Percentiles rank a stretch among this genome's conserved stretches.
Evolutionary conservation across 2,329 filamentous ascomycete species (phyloP).

Genomic region (Alternaria triticina): DNA sequence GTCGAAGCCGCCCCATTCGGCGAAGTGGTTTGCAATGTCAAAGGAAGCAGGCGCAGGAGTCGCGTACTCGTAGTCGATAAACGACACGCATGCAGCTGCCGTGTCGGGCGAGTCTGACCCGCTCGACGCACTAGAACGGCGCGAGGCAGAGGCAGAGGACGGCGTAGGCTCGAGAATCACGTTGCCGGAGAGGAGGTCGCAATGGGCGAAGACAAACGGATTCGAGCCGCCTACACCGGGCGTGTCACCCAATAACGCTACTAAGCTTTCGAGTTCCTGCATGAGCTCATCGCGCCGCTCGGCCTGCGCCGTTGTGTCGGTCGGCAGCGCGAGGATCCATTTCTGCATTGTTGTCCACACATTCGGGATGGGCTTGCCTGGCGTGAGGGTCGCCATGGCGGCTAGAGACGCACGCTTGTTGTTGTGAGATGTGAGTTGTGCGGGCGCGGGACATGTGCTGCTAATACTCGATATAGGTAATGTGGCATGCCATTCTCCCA

Average conservation of each 20-base stretch:
- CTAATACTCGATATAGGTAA: constrained; percentile 63
- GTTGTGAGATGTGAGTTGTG: constrained; percentile 38
- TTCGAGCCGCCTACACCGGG: constrained; percentile 73
- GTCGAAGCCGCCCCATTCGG: constrained; percentile 96
- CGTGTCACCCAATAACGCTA: constrained; percentile 74
- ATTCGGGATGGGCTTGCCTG: constrained; percentile 78
- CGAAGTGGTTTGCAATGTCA: constrained; percentile 97
- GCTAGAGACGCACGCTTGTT: constrained; percentile 48
- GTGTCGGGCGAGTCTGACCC: constrained; percentile 39
- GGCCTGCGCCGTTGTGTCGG: constrained; percentile 71
- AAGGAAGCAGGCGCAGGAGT: constrained; percentile 94
- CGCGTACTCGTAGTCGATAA: constrained; percentile 99
- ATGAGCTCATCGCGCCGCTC: constrained; percentile 73
- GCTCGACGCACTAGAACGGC: constrained; percentile 41
- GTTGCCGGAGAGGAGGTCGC: constrained; percentile 94
- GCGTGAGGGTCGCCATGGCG: constrained; percentile 55
- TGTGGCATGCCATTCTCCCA: constrained; percentile 91
- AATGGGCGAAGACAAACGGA: constrained; percentile 90
- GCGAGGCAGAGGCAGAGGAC: constrained; percentile 42
- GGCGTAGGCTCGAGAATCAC: constrained; percentile 77
- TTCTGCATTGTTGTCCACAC: constrained; percentile 96
- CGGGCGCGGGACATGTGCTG: constrained; percentile 45
- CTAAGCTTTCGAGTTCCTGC: constrained; percentile 73
- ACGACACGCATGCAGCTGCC: constrained; percentile 53
- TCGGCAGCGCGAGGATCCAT: constrained; percentile 88